A percentile compares a stretch with the other conserved stretches of the same genome.
phyloP scores from a whole-genome alignment of 768 basidiomycete genomes.

The Clitopilus hobsonii region DNA sequence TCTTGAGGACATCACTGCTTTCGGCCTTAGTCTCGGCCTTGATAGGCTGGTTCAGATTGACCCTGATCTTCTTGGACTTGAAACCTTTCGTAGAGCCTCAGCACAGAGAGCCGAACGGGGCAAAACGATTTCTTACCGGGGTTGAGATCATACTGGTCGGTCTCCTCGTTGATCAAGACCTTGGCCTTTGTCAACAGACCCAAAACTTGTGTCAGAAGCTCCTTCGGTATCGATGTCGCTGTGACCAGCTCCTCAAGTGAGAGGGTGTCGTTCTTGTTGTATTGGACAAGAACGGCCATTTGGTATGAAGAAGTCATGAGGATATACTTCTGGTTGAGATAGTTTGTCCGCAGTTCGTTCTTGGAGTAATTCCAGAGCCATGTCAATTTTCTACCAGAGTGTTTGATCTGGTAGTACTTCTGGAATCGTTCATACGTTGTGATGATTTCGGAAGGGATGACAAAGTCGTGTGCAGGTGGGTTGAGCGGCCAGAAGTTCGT shows the following conservation, averaged over 20 bases:
- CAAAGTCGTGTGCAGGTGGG: slow-evolving; percentile 79
- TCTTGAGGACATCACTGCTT: slow-evolving; percentile 83
- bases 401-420: slow-evolving; percentile 90
- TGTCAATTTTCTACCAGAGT: slow-evolving; percentile 90
- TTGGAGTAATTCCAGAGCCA: slow-evolving; percentile 99
- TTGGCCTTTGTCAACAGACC: slow-evolving; percentile 82
- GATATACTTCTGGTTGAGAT: slow-evolving; percentile 92
- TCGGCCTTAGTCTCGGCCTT: slow-evolving; percentile 95
- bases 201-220: slow-evolving; percentile 68
- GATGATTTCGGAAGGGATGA: slow-evolving; percentile 82
- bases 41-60: slow-evolving; percentile 88
- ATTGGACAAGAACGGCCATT: slow-evolving; percentile 91
- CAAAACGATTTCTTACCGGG: slow-evolving; percentile 37
- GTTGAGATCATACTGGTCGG: slow-evolving; percentile 89
- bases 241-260: slow-evolving; percentile 72
- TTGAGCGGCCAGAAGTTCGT: slow-evolving; percentile 95
- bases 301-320: slow-evolving; percentile 95
- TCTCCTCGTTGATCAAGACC: slow-evolving; percentile 84
- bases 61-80: slow-evolving; percentile 91
- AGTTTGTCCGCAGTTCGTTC: slow-evolving; percentile 92
- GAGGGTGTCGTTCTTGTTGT: slow-evolving; percentile 86
- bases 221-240: slow-evolving; percentile 79
- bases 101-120: not conserved
- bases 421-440: slow-evolving; percentile 89
- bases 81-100: slow-evolving; percentile 45